phyloP scores from a whole-genome alignment of 768 basidiomycete genomes.

The Rhizopogon salebrosus region DNA sequence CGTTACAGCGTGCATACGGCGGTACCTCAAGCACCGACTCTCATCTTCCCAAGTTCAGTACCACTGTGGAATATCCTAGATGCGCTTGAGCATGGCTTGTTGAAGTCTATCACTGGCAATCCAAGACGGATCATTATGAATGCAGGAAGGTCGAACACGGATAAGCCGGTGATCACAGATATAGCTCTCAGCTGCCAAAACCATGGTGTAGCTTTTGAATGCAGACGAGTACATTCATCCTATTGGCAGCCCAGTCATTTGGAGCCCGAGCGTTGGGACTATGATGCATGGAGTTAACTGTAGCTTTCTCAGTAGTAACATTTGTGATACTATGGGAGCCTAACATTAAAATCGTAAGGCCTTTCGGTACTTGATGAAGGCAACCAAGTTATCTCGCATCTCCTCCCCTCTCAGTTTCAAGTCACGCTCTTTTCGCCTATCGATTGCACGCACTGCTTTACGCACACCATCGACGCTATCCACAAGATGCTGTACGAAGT shows the following conservation, averaged over 20 bases:
- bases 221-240: conserved; percentile 1
- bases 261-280: background rate
- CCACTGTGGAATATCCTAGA: conserved; percentile 2
- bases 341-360: conserved; percentile 36
- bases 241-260: background rate
- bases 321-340: background rate
- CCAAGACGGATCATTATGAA: background rate
- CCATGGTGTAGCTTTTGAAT: background rate
- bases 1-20: background rate
- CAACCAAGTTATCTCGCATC: conserved; percentile 68
- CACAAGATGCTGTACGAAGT: conserved; percentile 49
- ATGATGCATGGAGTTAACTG: background rate
- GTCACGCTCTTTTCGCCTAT: conserved; percentile 61
- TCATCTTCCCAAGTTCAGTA: background rate
- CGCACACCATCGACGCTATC: conserved; percentile 59
- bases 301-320: background rate
- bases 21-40: background rate
- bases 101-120: background rate
- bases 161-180: background rate
- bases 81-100: conserved; percentile 3
- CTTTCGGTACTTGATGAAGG: conserved; percentile 70
- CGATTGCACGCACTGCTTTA: conserved; percentile 58
- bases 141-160: background rate
- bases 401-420: conserved; percentile 68
- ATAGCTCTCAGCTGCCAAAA: background rate